These are phyloP conservation scores for Lizonia empirigonia DNA, from an alignment of 2,329 filamentous ascomycete species.

Conservation along the genomic window DNA sequence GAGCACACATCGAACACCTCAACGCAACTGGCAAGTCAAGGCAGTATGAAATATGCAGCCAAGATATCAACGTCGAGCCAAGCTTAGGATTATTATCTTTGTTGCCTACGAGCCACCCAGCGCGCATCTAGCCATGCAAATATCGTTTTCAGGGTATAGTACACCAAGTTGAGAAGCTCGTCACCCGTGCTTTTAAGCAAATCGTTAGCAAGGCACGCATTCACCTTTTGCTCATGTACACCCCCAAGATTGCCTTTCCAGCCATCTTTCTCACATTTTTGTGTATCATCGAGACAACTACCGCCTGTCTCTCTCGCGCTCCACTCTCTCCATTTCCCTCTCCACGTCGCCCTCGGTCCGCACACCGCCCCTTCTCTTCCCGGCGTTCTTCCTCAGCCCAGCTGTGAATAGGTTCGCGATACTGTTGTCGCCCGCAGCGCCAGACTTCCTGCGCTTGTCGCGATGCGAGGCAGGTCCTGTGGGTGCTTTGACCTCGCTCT, in stretches of 20 bases:
- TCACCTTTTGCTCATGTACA: too few species aligned
- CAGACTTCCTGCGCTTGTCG: constrained; percentile 40
- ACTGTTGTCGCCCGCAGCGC: constrained; percentile 28
- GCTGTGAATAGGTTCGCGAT: constrained; percentile 40
- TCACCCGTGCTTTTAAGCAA: background rate
- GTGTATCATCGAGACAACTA: background rate
- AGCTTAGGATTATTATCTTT: background rate
- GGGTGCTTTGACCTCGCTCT: constrained; percentile 27
- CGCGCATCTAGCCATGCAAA: background rate
- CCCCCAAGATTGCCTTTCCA: background rate
- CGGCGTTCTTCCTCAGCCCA: constrained; percentile 40
- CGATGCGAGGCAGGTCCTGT: constrained; percentile 41
- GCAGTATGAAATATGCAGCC: too few species aligned
- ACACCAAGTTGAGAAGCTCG: constrained; percentile 11
- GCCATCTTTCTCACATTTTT: background rate
- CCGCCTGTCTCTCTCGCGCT: constrained; percentile 39
- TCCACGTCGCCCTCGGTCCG: constrained; percentile 42
- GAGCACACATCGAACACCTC: background rate
- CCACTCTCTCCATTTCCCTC: constrained; percentile 39
- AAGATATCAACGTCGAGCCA: too few species aligned
- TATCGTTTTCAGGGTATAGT: constrained; percentile 13
- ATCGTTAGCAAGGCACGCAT: too few species aligned
- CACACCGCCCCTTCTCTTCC: constrained; percentile 39
- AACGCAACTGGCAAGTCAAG: too few species aligned
- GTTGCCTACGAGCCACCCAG: background rate